Evolutionary conservation across 805 yeast species (phyloP), one percentile per base, ranked within the genome.

Genomic region (Candida ortonii): DNA sequence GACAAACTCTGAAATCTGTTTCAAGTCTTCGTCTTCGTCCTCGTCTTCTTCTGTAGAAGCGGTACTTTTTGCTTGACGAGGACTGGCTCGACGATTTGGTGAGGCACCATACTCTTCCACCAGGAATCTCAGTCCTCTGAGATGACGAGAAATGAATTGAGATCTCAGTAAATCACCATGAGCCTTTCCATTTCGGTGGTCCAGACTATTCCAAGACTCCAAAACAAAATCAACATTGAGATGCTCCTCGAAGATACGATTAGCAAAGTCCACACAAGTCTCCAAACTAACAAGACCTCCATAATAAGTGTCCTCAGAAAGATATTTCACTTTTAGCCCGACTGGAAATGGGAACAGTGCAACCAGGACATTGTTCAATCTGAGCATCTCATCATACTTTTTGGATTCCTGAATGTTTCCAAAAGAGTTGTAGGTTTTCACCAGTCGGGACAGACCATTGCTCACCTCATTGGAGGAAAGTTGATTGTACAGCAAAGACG

Each of bases 401-500:
- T n/a, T n/a, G n/a, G n/a, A n/a, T n/a, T n/a, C n/a, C n/a, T n/a
- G n/a, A n/a, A n/a, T 26, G 3, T 14, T 29, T n/a, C 37, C 27
- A 2, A 46, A 27, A 3, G 16, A 15, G 7, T 24, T 20, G 27
- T 46, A 42, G 6, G 44, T 17, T n/a, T 38, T 38, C 25, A 40
- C 37, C 7, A 59, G 30, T n/a, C 51, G 35, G n/a, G 38, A 22
- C 16, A 58, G 33, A 1, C 55, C 58, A 7, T 33, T 33, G 0
- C 32, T 8, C 22, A 71, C 65, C 11, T 54, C 62, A 3, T 67
- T 67, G 1, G 52, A 33, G 0, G 55, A 47, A 33, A 80, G 61
- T 50, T 78, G 84, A 28, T 73, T 52, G 43, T 67, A 71, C n/a
- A 80, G 57, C 0, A 79, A 68, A 42, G 71, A 71, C 0, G 84